These are phyloP conservation scores for Staphylotrichum longicolle DNA, from an alignment of 495 filamentous ascomycete species.

Conservation along the genomic window DNA sequence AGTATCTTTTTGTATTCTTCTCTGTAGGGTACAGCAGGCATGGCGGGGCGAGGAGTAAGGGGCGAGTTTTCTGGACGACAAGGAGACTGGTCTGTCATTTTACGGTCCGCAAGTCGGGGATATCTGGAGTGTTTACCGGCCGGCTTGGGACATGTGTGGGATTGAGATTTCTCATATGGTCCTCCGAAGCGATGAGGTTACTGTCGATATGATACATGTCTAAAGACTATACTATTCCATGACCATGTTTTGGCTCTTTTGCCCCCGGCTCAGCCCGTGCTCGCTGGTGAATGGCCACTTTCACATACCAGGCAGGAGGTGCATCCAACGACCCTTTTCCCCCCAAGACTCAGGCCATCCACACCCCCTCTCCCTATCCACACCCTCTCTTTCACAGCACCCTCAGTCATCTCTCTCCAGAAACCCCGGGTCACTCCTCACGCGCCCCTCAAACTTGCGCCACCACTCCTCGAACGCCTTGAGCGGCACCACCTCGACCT, in stretches of 20 bases:
- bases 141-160: not conserved
- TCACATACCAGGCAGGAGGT: too few relatives aligned
- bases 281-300: not conserved
- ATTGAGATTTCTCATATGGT: not conserved
- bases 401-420: slow-evolving; percentile 70
- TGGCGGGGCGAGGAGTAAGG: not conserved
- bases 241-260: slow-evolving; percentile 1
- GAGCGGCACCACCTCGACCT: slow-evolving; percentile 81
- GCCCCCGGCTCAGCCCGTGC: not conserved
- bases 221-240: slow-evolving; percentile 8
- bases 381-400: not conserved
- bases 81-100: not conserved
- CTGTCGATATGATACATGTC: slow-evolving; percentile 13
- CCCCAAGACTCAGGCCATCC: not conserved
- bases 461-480: slow-evolving; percentile 96
- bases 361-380: not conserved
- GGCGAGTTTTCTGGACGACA: not conserved
- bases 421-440: slow-evolving; percentile 84
- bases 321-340: too few relatives aligned
- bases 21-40: slow-evolving; percentile 11
- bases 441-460: slow-evolving; percentile 87
- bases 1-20: slow-evolving; percentile 6
- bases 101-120: not conserved
- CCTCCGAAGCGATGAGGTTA: slow-evolving; percentile 7
- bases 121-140: not conserved